Evolutionary conservation across 495 filamentous ascomycete species (phyloP).

Genomic region (Penicillium crystallinum): DNA sequence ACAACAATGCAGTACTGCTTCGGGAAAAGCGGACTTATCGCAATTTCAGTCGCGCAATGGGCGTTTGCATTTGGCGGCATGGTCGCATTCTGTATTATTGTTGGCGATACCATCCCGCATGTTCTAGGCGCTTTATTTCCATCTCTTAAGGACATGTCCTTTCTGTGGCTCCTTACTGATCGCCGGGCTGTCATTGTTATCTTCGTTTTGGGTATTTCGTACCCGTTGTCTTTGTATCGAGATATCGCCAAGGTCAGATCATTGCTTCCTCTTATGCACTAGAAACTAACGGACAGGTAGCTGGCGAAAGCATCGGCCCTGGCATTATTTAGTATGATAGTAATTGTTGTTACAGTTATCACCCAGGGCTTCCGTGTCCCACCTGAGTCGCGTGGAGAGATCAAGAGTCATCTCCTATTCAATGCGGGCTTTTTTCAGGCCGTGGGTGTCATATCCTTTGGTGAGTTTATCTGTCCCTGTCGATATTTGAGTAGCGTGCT

Average conservation of each 20-base stretch:
- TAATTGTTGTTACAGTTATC: constrained; percentile 86
- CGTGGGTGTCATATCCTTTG: constrained; percentile 95
- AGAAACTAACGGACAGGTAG: constrained; percentile 43
- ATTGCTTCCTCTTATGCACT: neutral
- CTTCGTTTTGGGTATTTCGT: constrained; percentile 81
- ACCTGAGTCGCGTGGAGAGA: constrained; percentile 58
- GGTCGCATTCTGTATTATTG: constrained; percentile 96
- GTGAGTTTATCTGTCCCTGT: constrained; percentile 38
- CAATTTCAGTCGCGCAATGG: constrained; percentile 89
- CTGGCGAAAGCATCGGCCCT: constrained; percentile 91
- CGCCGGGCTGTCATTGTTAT: constrained; percentile 78
- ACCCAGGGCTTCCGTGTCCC: constrained; percentile 76
- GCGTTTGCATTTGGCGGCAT: constrained; percentile 98
- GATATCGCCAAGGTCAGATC: constrained; percentile 86
- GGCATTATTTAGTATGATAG: constrained; percentile 82
- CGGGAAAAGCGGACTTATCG: constrained; percentile 78
- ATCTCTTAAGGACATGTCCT: constrained; percentile 60
- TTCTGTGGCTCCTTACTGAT: constrained; percentile 76
- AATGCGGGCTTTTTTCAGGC: constrained; percentile 89
- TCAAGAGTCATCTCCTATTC: constrained; percentile 62
- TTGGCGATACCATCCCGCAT: constrained; percentile 91
- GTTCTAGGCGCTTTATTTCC: constrained; percentile 82
- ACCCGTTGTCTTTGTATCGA: constrained; percentile 84
- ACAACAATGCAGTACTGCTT: constrained; percentile 93
- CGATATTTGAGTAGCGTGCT: constrained; percentile 16